Evolutionary conservation across 306 rosid species (phyloP), one percentile per base, ranked within the genome.

Genomic region (Quercus ilex): DNA sequence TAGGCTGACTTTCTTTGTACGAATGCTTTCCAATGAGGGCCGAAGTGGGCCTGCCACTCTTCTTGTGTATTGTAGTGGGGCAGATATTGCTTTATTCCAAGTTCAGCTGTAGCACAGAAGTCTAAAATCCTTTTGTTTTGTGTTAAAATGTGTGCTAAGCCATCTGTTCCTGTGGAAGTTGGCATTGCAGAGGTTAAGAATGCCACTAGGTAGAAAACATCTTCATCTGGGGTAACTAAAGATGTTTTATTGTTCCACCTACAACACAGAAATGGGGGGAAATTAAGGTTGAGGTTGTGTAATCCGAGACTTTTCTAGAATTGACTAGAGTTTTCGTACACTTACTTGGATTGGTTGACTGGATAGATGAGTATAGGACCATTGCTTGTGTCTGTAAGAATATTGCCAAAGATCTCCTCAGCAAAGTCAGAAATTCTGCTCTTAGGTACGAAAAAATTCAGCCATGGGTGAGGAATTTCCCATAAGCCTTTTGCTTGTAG

Each of bases 401-500:
- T 91, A 60, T 91, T 89, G 77, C 97, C 94, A 75, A 96, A 93
- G 35, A 93, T 97, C 71, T 74, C 83, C 78, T 86, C 65, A 74
- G 90, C 87, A 72, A 93, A 93, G 58, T 74, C 81, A 56, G 84
- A 88, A 80, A 93, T 90, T 81, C 85, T 86, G 85, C 89, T 89
- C 59, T 82, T 90, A 18, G 96, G 98, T 67, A 96, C 72, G 8
- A 96, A 81, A 62, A 96, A 88, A 85, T 96, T 96, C 80, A 96
- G 80, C 99, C 99, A 96, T 23, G 99, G 99, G 73, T 93, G 99
- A 62, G 97, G 98, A 86, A 96, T 86, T 58, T 96, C 97, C 98
- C 94, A 93, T 57, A 93, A 83, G 41, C 93, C 96, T 78, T 91
- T 87, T 52, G 77, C 90, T 87, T 89, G 84, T 35, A 96, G 88